A percentile compares a stretch with the other conserved stretches of the same genome.
phyloP scores from a whole-genome alignment of 2,329 filamentous ascomycete species.

The Stagonosporopsis tanaceti region DNA sequence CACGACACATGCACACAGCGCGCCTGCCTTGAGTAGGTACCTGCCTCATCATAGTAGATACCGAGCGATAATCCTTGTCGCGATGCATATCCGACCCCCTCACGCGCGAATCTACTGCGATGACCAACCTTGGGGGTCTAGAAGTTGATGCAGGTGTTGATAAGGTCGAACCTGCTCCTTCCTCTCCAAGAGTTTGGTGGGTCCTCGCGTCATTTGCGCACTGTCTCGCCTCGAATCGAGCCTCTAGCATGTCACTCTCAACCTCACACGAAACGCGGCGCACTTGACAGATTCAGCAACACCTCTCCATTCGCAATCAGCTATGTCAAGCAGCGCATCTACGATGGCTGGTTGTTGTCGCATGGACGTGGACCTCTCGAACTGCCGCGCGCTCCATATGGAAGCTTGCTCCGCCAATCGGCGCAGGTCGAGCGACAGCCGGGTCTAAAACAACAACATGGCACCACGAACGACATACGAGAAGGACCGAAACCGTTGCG shows the following conservation, averaged over 20 bases:
- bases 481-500: slow-evolving; percentile 8
- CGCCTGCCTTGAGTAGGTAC: background rate
- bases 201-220: slow-evolving; percentile 1
- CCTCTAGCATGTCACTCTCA: background rate
- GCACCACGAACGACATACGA: background rate
- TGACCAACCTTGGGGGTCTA: slow-evolving; percentile 13
- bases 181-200: slow-evolving; percentile 4
- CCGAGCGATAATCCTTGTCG: background rate
- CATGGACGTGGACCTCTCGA: slow-evolving; percentile 1
- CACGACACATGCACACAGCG: background rate
- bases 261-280: background rate
- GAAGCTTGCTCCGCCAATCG: slow-evolving; percentile 9
- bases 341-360: background rate
- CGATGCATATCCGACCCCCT: background rate
- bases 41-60: background rate
- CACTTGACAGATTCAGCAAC: slow-evolving; percentile 5
- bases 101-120: background rate
- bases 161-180: slow-evolving; percentile 15
- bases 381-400: slow-evolving; percentile 3
- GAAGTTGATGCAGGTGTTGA: slow-evolving; percentile 11
- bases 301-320: slow-evolving; percentile 2
- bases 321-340: slow-evolving; percentile 2
- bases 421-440: background rate
- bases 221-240: background rate
- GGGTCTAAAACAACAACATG: background rate